Evolutionary conservation across 2,329 filamentous ascomycete genomes (phyloP).

Genomic region (Polychaeton citri): DNA sequence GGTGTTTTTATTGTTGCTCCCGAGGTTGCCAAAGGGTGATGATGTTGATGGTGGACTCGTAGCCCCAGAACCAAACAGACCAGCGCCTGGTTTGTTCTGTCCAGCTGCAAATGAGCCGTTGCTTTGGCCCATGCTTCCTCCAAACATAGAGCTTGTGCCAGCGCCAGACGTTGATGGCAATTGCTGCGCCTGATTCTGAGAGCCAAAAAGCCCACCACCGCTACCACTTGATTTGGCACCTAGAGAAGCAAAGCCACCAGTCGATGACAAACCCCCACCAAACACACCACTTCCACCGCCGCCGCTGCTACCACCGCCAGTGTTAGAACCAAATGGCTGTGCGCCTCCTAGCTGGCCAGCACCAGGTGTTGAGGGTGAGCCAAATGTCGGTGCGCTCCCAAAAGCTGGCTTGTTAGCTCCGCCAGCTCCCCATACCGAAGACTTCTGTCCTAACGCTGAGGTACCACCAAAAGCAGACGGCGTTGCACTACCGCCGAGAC

Average conservation of each 20-base stretch:
- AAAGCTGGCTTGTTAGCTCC: constrained; percentile 6
- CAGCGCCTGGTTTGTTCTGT: not conserved
- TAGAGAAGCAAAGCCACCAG: not conserved
- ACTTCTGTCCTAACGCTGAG: constrained; percentile 13
- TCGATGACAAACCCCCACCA: not conserved
- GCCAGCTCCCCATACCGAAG: constrained; percentile 14
- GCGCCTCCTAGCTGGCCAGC: not conserved
- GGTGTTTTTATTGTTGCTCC: constrained; percentile 3
- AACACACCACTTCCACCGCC: not conserved
- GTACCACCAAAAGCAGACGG: constrained; percentile 12
- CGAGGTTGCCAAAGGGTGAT: constrained; percentile 4
- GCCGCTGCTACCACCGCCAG: not conserved
- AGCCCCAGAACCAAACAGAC: constrained; percentile 3
- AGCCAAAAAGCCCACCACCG: constrained; percentile 4
- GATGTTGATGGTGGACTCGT: constrained; percentile 2
- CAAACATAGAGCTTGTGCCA: not conserved
- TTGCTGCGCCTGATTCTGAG: not conserved
- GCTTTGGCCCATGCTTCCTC: not conserved
- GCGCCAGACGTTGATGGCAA: not conserved
- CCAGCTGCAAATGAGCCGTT: not conserved
- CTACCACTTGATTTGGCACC: not conserved
- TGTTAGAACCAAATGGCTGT: not conserved
- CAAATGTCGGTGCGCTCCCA: constrained; percentile 10
- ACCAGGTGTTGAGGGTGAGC: constrained; percentile 9
- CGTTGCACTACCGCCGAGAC: not conserved